A percentile compares a stretch with the other conserved stretches of the same genome.
Conservation (phyloP, 768 basidiomycete species). For the Suillus tomentosus region DNA sequence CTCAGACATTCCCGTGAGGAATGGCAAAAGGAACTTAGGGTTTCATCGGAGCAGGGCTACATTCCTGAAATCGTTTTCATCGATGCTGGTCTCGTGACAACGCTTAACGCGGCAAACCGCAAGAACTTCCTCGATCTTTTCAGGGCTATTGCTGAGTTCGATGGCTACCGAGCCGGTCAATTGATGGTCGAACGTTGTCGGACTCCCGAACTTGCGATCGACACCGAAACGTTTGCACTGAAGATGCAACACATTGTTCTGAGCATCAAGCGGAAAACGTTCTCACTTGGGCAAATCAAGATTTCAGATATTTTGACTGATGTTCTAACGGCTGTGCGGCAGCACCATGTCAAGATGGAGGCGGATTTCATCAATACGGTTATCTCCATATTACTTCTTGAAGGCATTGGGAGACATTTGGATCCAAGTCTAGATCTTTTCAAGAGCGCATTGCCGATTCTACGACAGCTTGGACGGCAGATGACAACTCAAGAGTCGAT, state of each 20-base stretch:
- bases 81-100: constrained; percentile 93
- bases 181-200: constrained; percentile 97
- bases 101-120: constrained; percentile 79
- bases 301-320: constrained; percentile 92
- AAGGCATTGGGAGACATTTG: constrained; percentile 93
- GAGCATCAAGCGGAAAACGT: constrained; percentile 93
- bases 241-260: constrained; percentile 97
- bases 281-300: constrained; percentile 94
- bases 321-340: constrained; percentile 81
- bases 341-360: constrained; percentile 98
- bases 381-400: constrained; percentile 87
- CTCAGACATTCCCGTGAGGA: constrained; percentile 57
- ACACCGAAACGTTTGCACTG: constrained; percentile 93
- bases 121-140: constrained; percentile 96
- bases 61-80: constrained; percentile 95
- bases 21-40: constrained; percentile 72
- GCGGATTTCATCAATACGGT: constrained; percentile 99
- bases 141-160: constrained; percentile 93
- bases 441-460: constrained; percentile 91
- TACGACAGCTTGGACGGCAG: constrained; percentile 88
- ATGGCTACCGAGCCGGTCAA: constrained; percentile 92
- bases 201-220: constrained; percentile 85
- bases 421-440: constrained; percentile 94
- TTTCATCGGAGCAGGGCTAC: constrained; percentile 70
- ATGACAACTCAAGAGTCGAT: constrained; percentile 78